Base-by-base conservation (phyloP, 1,284 basidiomycete genomes). In the Trametes sp. region DNA sequence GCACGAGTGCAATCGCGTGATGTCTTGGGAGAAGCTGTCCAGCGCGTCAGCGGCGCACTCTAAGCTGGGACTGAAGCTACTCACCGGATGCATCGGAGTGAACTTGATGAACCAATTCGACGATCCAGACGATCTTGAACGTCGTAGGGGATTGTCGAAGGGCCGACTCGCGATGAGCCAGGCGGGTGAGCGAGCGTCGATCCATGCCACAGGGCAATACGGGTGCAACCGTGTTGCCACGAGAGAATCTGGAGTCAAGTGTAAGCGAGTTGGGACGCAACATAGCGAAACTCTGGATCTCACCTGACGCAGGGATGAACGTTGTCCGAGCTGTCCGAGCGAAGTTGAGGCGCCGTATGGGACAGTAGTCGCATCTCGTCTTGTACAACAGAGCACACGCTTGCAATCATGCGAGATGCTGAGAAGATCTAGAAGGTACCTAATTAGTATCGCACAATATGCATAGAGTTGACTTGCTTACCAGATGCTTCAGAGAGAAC, bases 141-240 rank as follows among this genome's bases (percentile, higher is more conserved):
- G 31, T 33, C 31, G 31, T 33, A 33, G 31, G 11, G 31, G 31
- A 33, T 33, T 33, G 31, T 33, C 31, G 31, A 33, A 33, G 31
- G 31, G 11, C 6, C 11, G 31, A 11, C 31, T 33, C 31, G 31
- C 31, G 21, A 16, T 6, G 24, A 19, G n/a, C 33, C 50, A 24
- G 8, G 50, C 21, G 11, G 35, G 33, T 11, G n/a, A n/a, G n/a
- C n/a, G n/a, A n/a, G n/a, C n/a, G n/a, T n/a, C n/a, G 51, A 14
- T 10, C 23, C 13, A 28, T 13, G 23, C 35, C n/a, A 53, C n/a
- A 26, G 36, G 28, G 41, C 24, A 36, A 41, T 35, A 53, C 51
- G 51, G 13, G 24, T 53, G 50, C 50, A 52, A n/a, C n/a, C 50
- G 51, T 53, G 51, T 36, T n/a, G 8, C 42, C 42, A 11, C 2